Evolutionary conservation across 1,139 yeast species (phyloP).

Genomic region (Chernovozyma sophiae-reginae): DNA sequence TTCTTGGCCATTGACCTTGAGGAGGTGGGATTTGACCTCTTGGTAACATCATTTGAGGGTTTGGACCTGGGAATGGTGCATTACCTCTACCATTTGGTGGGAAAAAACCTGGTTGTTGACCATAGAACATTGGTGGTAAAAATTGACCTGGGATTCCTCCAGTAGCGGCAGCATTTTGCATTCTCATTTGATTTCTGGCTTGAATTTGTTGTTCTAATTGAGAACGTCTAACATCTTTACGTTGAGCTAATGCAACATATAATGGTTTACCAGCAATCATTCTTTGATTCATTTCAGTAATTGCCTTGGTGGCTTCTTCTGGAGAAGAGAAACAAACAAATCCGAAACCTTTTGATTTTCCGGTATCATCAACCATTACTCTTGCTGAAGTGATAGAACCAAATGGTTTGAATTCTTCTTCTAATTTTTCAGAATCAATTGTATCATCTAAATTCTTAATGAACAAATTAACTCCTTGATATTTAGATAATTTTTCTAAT

Average conservation of each 20-base stretch:
- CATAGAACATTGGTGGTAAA: slow-evolving; percentile 93
- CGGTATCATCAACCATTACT: slow-evolving; percentile 93
- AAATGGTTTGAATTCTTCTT: slow-evolving; percentile 88
- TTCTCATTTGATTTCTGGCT: slow-evolving; percentile 97
- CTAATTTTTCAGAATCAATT: slow-evolving; percentile 85
- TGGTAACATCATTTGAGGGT: slow-evolving; percentile 88
- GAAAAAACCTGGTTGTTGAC: slow-evolving; percentile 80
- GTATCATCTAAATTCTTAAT: slow-evolving; percentile 94
- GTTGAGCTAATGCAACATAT: slow-evolving; percentile 98
- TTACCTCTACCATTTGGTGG: slow-evolving; percentile 80
- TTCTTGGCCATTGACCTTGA: slow-evolving; percentile 73
- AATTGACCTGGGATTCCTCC: slow-evolving; percentile 95
- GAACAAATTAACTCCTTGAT: slow-evolving; percentile 97
- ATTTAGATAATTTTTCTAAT: slow-evolving; percentile 88
- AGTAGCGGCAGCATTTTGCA: slow-evolving; percentile 88
- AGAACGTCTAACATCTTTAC: slow-evolving; percentile 96
- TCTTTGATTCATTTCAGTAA: slow-evolving; percentile 97
- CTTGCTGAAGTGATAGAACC: slow-evolving; percentile 96
- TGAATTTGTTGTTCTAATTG: slow-evolving; percentile 97
- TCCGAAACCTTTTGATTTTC: slow-evolving; percentile 97
- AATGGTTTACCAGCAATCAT: slow-evolving; percentile 95
- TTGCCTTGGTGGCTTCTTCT: slow-evolving; percentile 98
- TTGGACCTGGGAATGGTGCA: slow-evolving; percentile 80
- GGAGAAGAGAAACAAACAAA: slow-evolving; percentile 97
- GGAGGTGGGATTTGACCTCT: slow-evolving; percentile 70